phyloP scores from a whole-genome alignment of 2,329 filamentous ascomycete species.

The Botrytis squamosa region DNA sequence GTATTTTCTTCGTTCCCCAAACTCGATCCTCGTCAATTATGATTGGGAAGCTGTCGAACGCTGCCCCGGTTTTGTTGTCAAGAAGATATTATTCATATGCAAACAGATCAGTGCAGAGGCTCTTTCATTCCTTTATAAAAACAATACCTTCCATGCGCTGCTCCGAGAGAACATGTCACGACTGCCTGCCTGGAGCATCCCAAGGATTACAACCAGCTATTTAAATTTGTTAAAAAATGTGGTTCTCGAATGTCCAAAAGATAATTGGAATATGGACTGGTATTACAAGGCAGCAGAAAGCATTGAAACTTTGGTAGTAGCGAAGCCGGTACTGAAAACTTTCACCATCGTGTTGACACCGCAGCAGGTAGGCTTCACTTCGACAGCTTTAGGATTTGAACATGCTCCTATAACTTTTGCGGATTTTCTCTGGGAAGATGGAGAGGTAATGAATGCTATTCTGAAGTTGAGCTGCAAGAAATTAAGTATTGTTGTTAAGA shows the following conservation, averaged over 20 bases:
- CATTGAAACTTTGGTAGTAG: slow-evolving; percentile 26
- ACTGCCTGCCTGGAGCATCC: slow-evolving; percentile 1
- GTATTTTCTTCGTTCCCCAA: slow-evolving; percentile 27
- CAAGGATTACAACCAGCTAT: slow-evolving; percentile 21
- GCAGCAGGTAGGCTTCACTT: slow-evolving; percentile 21
- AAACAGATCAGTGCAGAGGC: slow-evolving; percentile 32
- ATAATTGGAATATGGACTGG: slow-evolving; percentile 29
- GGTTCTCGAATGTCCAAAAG: slow-evolving; percentile 27
- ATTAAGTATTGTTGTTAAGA: slow-evolving; percentile 34
- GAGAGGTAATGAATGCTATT: slow-evolving; percentile 30
- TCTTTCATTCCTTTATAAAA: slow-evolving; percentile 31
- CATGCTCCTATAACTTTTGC: slow-evolving; percentile 28
- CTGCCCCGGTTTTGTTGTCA: slow-evolving; percentile 20
- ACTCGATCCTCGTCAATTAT: slow-evolving; percentile 31
- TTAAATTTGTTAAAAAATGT: slow-evolving; percentile 28
- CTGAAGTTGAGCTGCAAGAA: slow-evolving; percentile 27
- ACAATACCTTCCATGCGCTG: slow-evolving; percentile 32
- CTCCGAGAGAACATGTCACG: slow-evolving; percentile 22
- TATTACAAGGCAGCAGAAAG: slow-evolving; percentile 26
- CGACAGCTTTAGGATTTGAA: slow-evolving; percentile 25
- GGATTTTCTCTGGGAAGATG: slow-evolving; percentile 30
- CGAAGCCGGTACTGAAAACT: slow-evolving; percentile 25
- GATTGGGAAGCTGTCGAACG: slow-evolving; percentile 31
- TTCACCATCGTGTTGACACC: slow-evolving; percentile 31
- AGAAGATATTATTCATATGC: slow-evolving; percentile 28